Evolutionary conservation across 2,329 filamentous ascomycete species (phyloP).

Genomic region (Microdochium nivale): DNA sequence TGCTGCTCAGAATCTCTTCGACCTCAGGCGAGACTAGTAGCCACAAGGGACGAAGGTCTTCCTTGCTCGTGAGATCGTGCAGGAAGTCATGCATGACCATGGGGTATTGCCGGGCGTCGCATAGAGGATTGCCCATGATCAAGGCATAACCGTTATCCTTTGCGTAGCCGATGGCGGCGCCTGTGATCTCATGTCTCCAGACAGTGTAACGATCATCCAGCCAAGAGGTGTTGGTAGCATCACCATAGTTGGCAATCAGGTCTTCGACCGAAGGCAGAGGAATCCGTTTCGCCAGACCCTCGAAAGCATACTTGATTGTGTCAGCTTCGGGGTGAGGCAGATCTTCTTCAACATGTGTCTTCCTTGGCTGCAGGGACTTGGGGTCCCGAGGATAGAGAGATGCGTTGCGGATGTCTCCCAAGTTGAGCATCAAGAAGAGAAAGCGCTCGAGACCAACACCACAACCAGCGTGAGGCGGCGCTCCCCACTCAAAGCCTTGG

Average conservation of each 20-base stretch:
- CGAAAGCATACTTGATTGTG: constrained; percentile 56
- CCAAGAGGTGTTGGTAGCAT: constrained; percentile 91
- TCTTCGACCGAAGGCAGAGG: constrained; percentile 70
- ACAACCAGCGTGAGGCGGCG: constrained; percentile 81
- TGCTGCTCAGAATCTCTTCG: constrained; percentile 71
- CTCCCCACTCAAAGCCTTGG: constrained; percentile 78
- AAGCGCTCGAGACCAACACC: constrained; percentile 87
- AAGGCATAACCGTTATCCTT: constrained; percentile 67
- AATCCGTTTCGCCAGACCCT: constrained; percentile 33
- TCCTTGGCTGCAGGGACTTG: constrained; percentile 68
- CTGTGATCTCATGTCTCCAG: constrained; percentile 72
- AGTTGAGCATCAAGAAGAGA: constrained; percentile 73
- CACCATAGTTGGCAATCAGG: constrained; percentile 90
- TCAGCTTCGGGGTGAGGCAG: constrained; percentile 85
- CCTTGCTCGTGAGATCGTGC: constrained; percentile 62
- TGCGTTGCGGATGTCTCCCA: constrained; percentile 84
- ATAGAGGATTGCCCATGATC: constrained; percentile 80
- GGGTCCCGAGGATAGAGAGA: constrained; percentile 85
- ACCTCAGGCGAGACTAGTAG: constrained; percentile 73
- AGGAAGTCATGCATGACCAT: constrained; percentile 69
- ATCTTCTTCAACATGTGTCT: constrained; percentile 29
- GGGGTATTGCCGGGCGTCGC: constrained; percentile 67
- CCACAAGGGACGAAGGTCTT: constrained; percentile 73
- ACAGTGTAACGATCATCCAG: constrained; percentile 81
- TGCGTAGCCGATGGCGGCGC: constrained; percentile 79